Conservation (phyloP, 1,284 basidiomycete genomes). For the Sanghuangporus sanghuang region DNA sequence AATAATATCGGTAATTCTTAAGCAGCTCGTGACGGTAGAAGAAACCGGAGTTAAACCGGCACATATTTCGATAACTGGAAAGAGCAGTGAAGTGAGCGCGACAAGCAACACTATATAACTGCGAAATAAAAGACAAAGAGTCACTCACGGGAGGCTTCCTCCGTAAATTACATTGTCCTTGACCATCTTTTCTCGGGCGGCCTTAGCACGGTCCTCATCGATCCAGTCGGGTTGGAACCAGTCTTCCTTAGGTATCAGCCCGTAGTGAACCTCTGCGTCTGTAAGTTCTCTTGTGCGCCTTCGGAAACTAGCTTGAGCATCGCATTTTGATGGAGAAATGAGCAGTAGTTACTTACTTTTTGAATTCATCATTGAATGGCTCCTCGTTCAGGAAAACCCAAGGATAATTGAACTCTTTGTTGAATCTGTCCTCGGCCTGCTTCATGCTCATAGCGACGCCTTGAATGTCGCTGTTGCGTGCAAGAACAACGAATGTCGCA, state of each 20-base stretch:
- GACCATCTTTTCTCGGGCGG: conserved; percentile 75
- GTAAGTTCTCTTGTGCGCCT: conserved; percentile 68
- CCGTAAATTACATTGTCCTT: conserved; percentile 84
- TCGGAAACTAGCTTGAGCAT: conserved; percentile 8
- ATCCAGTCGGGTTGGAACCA: conserved; percentile 88
- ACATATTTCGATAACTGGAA: conserved; percentile 81
- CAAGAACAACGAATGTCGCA: conserved; percentile 83
- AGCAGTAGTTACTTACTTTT: conserved; percentile 39
- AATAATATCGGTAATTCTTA: conserved; percentile 57
- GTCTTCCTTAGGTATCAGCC: conserved; percentile 73
- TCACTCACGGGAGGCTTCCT: conserved; percentile 62
- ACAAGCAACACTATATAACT: background rate
- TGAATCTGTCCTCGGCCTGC: conserved; percentile 80
- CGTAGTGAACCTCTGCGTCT: conserved; percentile 68
- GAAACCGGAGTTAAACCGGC: conserved; percentile 87
- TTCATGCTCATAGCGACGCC: conserved; percentile 71
- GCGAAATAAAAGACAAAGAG: background rate
- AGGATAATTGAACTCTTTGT: conserved; percentile 80
- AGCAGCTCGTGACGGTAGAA: conserved; percentile 52
- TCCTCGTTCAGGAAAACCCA: conserved; percentile 87
- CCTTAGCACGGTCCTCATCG: conserved; percentile 70
- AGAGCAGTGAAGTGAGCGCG: conserved; percentile 7
- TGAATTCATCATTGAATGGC: conserved; percentile 74
- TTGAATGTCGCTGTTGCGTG: conserved; percentile 76
- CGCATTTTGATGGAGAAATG: background rate